Percentiles rank a stretch among this genome's conserved stretches.
phyloP scores from a whole-genome alignment of 2,329 filamentous ascomycete genomes.

The Ascochyta lentis region DNA sequence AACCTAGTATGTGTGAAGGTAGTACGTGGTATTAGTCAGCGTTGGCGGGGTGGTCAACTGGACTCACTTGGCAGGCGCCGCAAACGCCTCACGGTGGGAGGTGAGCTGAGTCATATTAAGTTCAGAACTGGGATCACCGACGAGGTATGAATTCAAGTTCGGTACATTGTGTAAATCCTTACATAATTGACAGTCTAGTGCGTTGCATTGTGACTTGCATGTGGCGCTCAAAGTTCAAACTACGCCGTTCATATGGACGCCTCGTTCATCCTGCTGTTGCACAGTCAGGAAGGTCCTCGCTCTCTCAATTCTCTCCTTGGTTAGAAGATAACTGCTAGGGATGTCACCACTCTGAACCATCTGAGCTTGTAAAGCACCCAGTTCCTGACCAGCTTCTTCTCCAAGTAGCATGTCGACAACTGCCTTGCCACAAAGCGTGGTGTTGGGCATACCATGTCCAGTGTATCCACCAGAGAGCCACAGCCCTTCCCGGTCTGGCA shows the following conservation, averaged over 20 bases:
- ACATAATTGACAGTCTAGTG: neutral
- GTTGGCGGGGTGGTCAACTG: slow-evolving; percentile 1
- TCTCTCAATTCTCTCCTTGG: slow-evolving; percentile 42
- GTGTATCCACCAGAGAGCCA: slow-evolving; percentile 73
- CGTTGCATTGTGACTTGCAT: neutral
- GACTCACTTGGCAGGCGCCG: slow-evolving; percentile 6
- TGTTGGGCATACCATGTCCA: slow-evolving; percentile 78
- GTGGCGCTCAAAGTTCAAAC: slow-evolving; percentile 30
- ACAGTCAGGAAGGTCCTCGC: slow-evolving; percentile 43
- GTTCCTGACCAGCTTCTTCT: slow-evolving; percentile 44
- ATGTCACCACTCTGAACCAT: slow-evolving; percentile 46
- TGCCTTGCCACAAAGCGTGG: slow-evolving; percentile 69
- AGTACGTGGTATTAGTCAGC: slow-evolving; percentile 5
- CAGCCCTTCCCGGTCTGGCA: slow-evolving; percentile 65
- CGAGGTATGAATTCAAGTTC: neutral
- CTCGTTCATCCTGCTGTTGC: slow-evolving; percentile 40
- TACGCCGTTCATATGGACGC: slow-evolving; percentile 36
- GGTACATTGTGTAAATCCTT: neutral
- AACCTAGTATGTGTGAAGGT: neutral
- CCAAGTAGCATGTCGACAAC: slow-evolving; percentile 66
- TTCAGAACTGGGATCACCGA: neutral
- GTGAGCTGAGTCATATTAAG: neutral
- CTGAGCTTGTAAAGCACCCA: slow-evolving; percentile 31
- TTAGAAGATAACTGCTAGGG: slow-evolving; percentile 48
- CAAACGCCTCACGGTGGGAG: neutral